A percentile compares a stretch with the other conserved stretches of the same genome.
Conservation (phyloP, 495 filamentous ascomycete genomes). For the Penicillium cataractarum region DNA sequence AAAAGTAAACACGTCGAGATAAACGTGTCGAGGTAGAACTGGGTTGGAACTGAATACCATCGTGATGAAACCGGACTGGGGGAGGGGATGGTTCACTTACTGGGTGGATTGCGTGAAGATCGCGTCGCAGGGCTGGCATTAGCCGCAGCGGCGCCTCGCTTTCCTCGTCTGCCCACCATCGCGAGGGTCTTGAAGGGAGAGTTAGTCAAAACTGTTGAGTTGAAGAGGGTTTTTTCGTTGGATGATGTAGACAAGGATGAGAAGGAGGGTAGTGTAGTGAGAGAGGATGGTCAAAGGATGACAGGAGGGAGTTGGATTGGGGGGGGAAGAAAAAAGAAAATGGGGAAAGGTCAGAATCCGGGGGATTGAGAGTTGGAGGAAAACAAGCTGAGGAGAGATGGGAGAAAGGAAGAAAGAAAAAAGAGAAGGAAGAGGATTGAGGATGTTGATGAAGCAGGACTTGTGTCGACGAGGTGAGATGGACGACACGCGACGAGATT, state of each 20-base stretch:
- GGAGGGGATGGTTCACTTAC: constrained; percentile 11
- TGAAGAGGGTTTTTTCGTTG: neutral
- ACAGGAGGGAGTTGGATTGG: constrained; percentile 2
- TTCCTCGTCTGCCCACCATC: constrained; percentile 40
- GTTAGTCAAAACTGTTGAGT: neutral
- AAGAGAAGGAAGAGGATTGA: neutral
- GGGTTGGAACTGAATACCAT: neutral
- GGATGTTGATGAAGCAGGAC: neutral
- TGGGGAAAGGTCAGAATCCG: neutral
- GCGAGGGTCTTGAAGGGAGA: constrained; percentile 19
- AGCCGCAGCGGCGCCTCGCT: constrained; percentile 19
- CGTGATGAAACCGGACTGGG: neutral
- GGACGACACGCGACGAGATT: neutral
- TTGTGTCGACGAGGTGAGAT: neutral
- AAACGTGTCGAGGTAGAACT: neutral
- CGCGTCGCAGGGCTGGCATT: constrained; percentile 29
- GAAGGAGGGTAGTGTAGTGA: neutral
- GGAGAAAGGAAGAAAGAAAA: constrained; percentile 8
- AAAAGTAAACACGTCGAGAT: no score
- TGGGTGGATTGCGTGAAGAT: constrained; percentile 24
- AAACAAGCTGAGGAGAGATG: neutral
- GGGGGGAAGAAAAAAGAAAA: neutral
- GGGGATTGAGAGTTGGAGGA: neutral
- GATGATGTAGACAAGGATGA: neutral
- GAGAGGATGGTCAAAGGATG: neutral